A percentile compares a stretch with the other conserved stretches of the same genome.
Conservation (phyloP, 805 yeast genomes). For the Jamesozyma jinghongensis region DNA sequence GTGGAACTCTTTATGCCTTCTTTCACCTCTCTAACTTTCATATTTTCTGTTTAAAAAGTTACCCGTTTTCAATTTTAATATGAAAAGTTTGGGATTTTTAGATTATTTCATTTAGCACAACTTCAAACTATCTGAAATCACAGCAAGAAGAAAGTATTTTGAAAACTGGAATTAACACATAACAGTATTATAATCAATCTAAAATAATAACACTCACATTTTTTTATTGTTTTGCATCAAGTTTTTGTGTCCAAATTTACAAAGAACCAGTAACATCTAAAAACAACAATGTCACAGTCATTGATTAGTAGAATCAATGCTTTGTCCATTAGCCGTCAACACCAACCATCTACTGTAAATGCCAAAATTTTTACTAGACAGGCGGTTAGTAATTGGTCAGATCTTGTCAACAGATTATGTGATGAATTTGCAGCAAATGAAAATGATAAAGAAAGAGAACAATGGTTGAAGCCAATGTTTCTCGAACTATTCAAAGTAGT, state of each 20-base stretch:
- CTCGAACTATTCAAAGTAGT: constrained; percentile 12
- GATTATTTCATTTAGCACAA: too few species aligned
- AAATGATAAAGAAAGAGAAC: constrained; percentile 10
- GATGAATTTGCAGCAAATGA: constrained; percentile 9
- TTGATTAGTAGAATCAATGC: constrained; percentile 13
- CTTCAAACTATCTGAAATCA: too few species aligned
- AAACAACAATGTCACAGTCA: constrained; percentile 5
- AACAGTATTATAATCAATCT: too few species aligned
- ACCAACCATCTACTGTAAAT: background rate
- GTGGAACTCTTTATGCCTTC: too few species aligned
- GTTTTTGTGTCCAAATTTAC: too few species aligned
- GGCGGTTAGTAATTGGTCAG: constrained; percentile 11
- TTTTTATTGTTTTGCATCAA: too few species aligned
- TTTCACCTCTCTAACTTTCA: background rate
- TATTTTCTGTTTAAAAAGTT: background rate
- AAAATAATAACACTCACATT: too few species aligned
- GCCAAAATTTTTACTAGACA: constrained; percentile 8
- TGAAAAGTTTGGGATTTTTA: background rate
- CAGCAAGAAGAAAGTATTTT: too few species aligned
- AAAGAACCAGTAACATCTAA: too few species aligned
- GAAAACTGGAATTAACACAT: too few species aligned
- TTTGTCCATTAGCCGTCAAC: constrained; percentile 7
- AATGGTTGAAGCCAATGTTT: constrained; percentile 19
- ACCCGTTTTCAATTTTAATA: background rate
- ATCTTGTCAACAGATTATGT: constrained; percentile 7